Conservation (phyloP, 139 green algal species). For the Diplosphaera chodatii region DNA sequence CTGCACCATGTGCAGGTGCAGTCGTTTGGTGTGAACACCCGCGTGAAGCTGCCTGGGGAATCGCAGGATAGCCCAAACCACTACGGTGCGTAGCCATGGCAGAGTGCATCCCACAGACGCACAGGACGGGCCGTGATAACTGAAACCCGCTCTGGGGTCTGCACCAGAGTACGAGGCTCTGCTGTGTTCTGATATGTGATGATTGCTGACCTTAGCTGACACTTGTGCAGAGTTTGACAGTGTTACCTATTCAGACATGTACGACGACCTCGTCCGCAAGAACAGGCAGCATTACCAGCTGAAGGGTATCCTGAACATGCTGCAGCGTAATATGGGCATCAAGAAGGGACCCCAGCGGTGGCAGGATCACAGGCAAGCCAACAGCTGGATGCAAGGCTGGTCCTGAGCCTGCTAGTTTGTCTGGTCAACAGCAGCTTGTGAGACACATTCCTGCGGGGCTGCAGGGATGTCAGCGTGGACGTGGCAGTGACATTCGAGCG, state of each 20-base stretch:
- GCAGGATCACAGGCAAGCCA: slow-evolving; percentile 46
- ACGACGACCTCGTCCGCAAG: slow-evolving; percentile 56
- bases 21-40: slow-evolving; percentile 71
- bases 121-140: too few species aligned
- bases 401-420: too few species aligned
- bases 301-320: slow-evolving; percentile 79
- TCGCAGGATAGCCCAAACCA: slow-evolving; percentile 70
- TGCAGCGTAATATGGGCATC: slow-evolving; percentile 75
- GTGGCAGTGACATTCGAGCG: slow-evolving; percentile 74
- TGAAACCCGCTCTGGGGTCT: too few species aligned
- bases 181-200: too few species aligned
- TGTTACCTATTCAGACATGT: slow-evolving; percentile 62
- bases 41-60: slow-evolving; percentile 79
- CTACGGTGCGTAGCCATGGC: slow-evolving; percentile 32
- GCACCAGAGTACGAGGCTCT: too few species aligned
- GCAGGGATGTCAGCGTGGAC: slow-evolving; percentile 24
- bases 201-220: too few species aligned
- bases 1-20: slow-evolving; percentile 29
- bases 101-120: too few species aligned
- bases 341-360: slow-evolving; percentile 79
- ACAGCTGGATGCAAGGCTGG: too few species aligned
- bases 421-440: too few species aligned
- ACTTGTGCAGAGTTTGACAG: slow-evolving; percentile 69
- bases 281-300: slow-evolving; percentile 58
- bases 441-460: too few species aligned